These are phyloP conservation scores for Ophiocordyceps sinensis DNA, from an alignment of 2,329 filamentous ascomycete genomes.

Conservation along the genomic window DNA sequence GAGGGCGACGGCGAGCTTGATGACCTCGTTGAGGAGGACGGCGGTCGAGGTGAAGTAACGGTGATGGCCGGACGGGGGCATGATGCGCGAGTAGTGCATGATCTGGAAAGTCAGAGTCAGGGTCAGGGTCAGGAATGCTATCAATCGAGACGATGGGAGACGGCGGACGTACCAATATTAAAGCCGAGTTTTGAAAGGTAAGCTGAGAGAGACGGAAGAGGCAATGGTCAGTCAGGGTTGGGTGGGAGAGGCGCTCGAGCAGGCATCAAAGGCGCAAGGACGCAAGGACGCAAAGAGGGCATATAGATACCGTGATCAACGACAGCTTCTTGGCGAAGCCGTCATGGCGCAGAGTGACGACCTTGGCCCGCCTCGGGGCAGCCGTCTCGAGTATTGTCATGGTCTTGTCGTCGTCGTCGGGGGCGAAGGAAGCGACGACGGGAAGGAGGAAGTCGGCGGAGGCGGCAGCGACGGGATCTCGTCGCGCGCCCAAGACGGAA, in stretches of 20 bases:
- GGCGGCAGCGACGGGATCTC: too few relatives aligned
- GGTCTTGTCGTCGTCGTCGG: background rate
- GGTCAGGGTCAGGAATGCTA: background rate
- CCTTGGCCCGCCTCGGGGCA: slow-evolving; percentile 3
- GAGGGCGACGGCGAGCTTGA: slow-evolving; percentile 77
- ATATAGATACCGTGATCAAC: slow-evolving; percentile 9
- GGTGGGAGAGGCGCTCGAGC: background rate
- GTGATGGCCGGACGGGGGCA: slow-evolving; percentile 71
- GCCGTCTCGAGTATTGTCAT: slow-evolving; percentile 9
- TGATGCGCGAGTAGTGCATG: slow-evolving; percentile 88
- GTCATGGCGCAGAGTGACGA: slow-evolving; percentile 2
- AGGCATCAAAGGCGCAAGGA: background rate
- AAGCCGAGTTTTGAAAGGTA: slow-evolving; percentile 59
- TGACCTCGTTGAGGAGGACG: slow-evolving; percentile 82
- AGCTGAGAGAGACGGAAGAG: slow-evolving; percentile 37
- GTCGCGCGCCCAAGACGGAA: too few relatives aligned
- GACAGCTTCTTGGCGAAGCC: slow-evolving; percentile 9
- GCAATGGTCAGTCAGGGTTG: background rate
- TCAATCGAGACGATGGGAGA: background rate
- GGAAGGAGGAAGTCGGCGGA: background rate
- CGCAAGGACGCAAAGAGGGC: background rate
- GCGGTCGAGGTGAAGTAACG: slow-evolving; percentile 90
- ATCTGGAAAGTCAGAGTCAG: slow-evolving; percentile 35
- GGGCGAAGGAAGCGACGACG: background rate
- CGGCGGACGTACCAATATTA: slow-evolving; percentile 46